Evolutionary conservation across 768 basidiomycete species (phyloP).

Genomic region (Pleurotus citrinopileatus): DNA sequence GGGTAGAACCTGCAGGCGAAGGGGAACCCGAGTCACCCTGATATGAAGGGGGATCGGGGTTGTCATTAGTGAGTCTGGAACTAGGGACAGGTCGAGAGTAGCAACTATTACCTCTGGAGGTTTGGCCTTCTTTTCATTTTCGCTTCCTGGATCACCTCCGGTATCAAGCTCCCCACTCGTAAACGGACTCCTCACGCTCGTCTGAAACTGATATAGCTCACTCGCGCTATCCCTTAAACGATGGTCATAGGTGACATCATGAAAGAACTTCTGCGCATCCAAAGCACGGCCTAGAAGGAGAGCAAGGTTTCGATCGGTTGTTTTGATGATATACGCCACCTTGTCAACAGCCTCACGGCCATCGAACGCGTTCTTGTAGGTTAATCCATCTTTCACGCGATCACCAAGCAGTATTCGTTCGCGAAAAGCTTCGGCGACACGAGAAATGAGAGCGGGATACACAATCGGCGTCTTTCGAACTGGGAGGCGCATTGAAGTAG

Average conservation of each 20-base stretch:
- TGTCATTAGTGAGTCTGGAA: background rate
- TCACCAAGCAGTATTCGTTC: constrained; percentile 76
- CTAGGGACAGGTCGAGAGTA: constrained; percentile 10
- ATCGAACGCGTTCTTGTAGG: constrained; percentile 95
- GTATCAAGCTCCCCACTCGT: constrained; percentile 68
- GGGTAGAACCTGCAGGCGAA: constrained; percentile 20
- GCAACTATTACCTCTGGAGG: constrained; percentile 1
- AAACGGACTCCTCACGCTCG: constrained; percentile 80
- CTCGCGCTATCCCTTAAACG: constrained; percentile 82
- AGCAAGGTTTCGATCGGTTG: constrained; percentile 94
- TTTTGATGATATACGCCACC: constrained; percentile 97
- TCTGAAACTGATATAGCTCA: constrained; percentile 93
- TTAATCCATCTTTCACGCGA: constrained; percentile 90
- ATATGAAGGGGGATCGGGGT: constrained; percentile 19
- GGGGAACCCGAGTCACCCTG: constrained; percentile 25
- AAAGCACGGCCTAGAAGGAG: constrained; percentile 92
- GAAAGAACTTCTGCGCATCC: constrained; percentile 98
- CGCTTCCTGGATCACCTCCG: constrained; percentile 28
- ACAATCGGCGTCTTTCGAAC: constrained; percentile 69
- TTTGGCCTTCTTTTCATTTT: constrained; percentile 14
- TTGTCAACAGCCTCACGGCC: constrained; percentile 97
- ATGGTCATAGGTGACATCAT: constrained; percentile 99
- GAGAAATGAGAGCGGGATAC: constrained; percentile 94
- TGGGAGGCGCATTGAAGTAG: constrained; percentile 33
- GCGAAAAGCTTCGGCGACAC: constrained; percentile 91